Percentiles rank a stretch among this genome's conserved stretches.
phyloP scores from a whole-genome alignment of 352 stramenopile genomes.

The Blastocystis sp. region DNA sequence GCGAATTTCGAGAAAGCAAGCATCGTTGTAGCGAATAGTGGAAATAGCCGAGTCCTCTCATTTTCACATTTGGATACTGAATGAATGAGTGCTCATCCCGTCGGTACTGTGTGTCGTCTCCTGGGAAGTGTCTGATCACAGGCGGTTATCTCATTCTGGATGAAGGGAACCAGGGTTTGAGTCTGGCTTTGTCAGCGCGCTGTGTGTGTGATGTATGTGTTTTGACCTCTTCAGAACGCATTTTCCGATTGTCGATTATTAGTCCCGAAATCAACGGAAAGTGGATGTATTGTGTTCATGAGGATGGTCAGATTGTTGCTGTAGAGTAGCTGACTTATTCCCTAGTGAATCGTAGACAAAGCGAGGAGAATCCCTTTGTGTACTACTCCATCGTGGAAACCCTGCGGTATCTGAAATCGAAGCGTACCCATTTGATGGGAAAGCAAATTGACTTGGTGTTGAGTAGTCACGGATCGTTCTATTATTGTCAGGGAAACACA shows the following conservation, averaged over 20 bases:
- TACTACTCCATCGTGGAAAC: not conserved
- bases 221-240: not conserved
- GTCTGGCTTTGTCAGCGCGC: not conserved
- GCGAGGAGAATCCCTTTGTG: not conserved
- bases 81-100: not conserved
- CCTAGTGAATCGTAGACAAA: not conserved
- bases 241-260: not conserved
- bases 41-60: not conserved
- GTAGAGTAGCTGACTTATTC: not conserved
- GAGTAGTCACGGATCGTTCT: not conserved
- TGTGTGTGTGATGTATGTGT: not conserved
- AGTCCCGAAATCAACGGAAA: not conserved
- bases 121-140: not conserved
- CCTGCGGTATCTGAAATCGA: not conserved
- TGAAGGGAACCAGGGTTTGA: not conserved
- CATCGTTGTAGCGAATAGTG: not conserved
- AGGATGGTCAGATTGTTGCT: not conserved
- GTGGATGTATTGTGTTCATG: not conserved
- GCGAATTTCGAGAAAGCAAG: not conserved
- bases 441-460: not conserved
- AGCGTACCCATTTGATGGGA: not conserved
- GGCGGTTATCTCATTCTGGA: slow-evolving; percentile 10
- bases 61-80: not conserved
- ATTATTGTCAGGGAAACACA: not conserved
- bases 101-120: not conserved